Conservation (phyloP, 1,284 basidiomycete genomes). For the Leucoagaricus sp. region DNA sequence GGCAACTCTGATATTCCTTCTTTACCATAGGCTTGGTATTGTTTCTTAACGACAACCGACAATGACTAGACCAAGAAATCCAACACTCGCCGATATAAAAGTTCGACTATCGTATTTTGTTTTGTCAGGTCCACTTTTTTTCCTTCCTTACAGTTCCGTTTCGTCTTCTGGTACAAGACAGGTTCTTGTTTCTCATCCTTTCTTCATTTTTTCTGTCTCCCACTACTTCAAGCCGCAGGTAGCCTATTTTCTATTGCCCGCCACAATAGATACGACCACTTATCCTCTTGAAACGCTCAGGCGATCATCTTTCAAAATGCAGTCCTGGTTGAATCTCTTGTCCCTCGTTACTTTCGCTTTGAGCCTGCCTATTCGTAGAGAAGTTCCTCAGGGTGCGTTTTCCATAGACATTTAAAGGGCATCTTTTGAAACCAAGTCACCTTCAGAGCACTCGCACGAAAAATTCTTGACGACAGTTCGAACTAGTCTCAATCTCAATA, state of each 20-base stretch:
- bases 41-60: neutral
- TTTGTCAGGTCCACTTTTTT: slow-evolving; percentile 19
- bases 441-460: slow-evolving; percentile 67
- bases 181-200: slow-evolving; percentile 46
- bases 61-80: neutral
- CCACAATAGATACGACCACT: too few relatives aligned
- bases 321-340: slow-evolving; percentile 15
- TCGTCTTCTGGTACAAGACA: slow-evolving; percentile 49
- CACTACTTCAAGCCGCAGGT: neutral
- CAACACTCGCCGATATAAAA: neutral
- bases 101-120: slow-evolving; percentile 15
- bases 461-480: slow-evolving; percentile 53
- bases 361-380: slow-evolving; percentile 51
- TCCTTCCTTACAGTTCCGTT: slow-evolving; percentile 22
- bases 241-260: too few relatives aligned
- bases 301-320: slow-evolving; percentile 6
- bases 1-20: slow-evolving; percentile 8
- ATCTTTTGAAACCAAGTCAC: neutral
- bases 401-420: neutral
- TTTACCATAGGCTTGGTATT: slow-evolving; percentile 1
- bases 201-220: slow-evolving; percentile 13
- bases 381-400: slow-evolving; percentile 63
- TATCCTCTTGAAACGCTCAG: neutral
- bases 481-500: slow-evolving; percentile 50
- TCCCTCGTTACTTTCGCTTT: slow-evolving; percentile 37